A percentile compares a stretch with the other conserved stretches of the same genome.
These are phyloP conservation scores for Auricularia sp. DNA, from an alignment of 768 basidiomycete genomes.

Conservation along the genomic window DNA sequence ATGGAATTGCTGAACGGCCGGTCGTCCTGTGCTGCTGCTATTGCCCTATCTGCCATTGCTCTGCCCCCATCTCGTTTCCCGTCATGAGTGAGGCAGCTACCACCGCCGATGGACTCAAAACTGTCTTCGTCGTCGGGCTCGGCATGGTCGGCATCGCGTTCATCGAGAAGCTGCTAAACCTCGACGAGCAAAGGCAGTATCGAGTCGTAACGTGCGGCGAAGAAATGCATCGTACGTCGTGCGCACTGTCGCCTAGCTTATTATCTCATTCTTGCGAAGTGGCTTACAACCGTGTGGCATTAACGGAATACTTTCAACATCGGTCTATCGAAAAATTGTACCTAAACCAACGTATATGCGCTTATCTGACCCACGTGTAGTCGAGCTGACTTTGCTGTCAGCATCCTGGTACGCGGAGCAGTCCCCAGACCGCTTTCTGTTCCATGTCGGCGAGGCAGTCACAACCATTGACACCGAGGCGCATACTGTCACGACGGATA, in stretches of 20 bases:
- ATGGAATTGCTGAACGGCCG: too few relatives aligned
- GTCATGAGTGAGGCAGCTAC: too few relatives aligned
- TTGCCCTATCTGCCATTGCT: too few relatives aligned
- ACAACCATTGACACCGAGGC: conserved; percentile 27
- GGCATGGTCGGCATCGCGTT: conserved; percentile 62
- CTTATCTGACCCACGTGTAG: not conserved
- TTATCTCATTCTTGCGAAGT: conserved; percentile 23
- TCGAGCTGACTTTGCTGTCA: conserved; percentile 7
- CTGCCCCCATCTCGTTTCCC: too few relatives aligned
- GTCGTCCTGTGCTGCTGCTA: too few relatives aligned
- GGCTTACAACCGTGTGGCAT: conserved; percentile 43
- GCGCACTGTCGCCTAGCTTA: conserved; percentile 13
- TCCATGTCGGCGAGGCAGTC: conserved; percentile 39
- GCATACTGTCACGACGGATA: conserved; percentile 38
- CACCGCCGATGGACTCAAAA: conserved; percentile 12
- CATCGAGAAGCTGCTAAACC: conserved; percentile 55
- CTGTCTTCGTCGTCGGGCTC: conserved; percentile 36
- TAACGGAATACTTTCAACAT: conserved; percentile 55
- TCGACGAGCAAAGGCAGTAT: conserved; percentile 41
- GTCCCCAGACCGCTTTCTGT: conserved; percentile 43
- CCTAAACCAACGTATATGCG: conserved; percentile 35
- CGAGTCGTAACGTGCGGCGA: conserved; percentile 53
- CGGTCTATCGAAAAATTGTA: conserved; percentile 50
- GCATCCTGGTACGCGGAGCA: conserved; percentile 52
- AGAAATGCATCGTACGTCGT: conserved; percentile 25